Base-by-base conservation (phyloP, 2,329 filamentous ascomycete genomes). In the Ophiostoma populinum region DNA sequence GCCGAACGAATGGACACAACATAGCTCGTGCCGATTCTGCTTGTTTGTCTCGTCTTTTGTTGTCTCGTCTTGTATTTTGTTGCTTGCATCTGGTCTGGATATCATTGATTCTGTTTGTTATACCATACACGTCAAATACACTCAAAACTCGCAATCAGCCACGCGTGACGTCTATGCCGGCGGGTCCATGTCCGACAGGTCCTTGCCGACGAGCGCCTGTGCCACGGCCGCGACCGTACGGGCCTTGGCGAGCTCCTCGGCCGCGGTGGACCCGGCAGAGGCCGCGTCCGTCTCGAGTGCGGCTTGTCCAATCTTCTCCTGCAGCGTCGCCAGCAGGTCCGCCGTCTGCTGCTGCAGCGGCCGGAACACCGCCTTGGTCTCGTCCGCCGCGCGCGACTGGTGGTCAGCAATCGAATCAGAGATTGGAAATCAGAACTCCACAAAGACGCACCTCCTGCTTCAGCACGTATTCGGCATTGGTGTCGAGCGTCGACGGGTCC, bases 291-390 rank as follows among this genome's bases (percentile, higher is more conserved):
- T 7, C 29, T 12, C n/a, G 21, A 18, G 36, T 57, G 58, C 43
- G 61, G 58, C 46, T 63, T 70, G 19, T 57, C 85, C 80, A 46
- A 94, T 62, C 53, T 82, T 66, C 45, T 78, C 69, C 57, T 92
- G 74, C 32, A 94, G 62, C 50, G 75, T 81, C 38, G 67, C 62
- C 26, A 86, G 60, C 2, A 83, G 77, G 37, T 77, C 71, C 30
- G 56, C 57, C 46, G 94, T 83, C 49, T 81, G 77, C 49, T 70
- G 54, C 47, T 68, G 69, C 44, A 95, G 58, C 2, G 71, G 71
- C 3, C 66, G 76, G 47, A 95, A 79, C 19, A 95, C 72, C 37
- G 75, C 79, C 52, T 79, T 79, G 7, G 90, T 95, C 59, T 98
- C 81, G 44, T 85, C 74, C n/a, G 85, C 61, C 16, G 80, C 86